Percentiles rank a stretch among this genome's conserved stretches.
Evolutionary conservation across 495 filamentous ascomycete species (phyloP).

Genomic region (Aspergillus steynii): DNA sequence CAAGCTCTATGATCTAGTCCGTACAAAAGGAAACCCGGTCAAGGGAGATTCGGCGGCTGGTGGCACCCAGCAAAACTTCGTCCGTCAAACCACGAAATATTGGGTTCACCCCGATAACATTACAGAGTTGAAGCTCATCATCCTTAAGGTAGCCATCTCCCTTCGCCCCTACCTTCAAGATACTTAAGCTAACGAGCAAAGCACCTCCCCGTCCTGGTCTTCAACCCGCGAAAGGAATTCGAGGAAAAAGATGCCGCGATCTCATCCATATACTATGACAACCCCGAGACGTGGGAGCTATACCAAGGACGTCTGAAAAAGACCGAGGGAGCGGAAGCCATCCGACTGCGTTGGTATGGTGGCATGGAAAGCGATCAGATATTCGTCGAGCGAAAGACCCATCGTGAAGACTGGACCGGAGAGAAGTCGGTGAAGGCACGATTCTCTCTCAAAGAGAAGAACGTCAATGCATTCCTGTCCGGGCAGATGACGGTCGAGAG

Average conservation of each 20-base stretch:
- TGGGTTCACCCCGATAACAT: constrained; percentile 99
- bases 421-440: constrained; percentile 98
- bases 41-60: constrained; percentile 90
- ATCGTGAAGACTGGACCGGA: constrained; percentile 98
- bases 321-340: constrained; percentile 95
- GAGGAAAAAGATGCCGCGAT: constrained; percentile 87
- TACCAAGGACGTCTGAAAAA: constrained; percentile 95
- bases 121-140: constrained; percentile 94
- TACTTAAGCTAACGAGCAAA: constrained; percentile 20
- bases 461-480: constrained; percentile 84
- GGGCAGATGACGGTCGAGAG: constrained; percentile 79
- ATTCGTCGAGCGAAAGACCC: constrained; percentile 97
- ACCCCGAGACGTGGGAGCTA: constrained; percentile 86
- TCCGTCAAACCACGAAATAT: constrained; percentile 98
- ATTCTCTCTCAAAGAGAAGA: constrained; percentile 93
- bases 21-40: constrained; percentile 87
- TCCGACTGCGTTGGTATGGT: constrained; percentile 96
- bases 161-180: background rate
- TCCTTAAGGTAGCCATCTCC: constrained; percentile 65
- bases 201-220: constrained; percentile 95
- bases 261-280: constrained; percentile 98
- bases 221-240: constrained; percentile 97
- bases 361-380: constrained; percentile 93
- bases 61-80: constrained; percentile 90
- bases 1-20: constrained; percentile 90